Evolutionary conservation across 1,284 basidiomycete genomes (phyloP).

Genomic region (Apiotrichum gamsii): DNA sequence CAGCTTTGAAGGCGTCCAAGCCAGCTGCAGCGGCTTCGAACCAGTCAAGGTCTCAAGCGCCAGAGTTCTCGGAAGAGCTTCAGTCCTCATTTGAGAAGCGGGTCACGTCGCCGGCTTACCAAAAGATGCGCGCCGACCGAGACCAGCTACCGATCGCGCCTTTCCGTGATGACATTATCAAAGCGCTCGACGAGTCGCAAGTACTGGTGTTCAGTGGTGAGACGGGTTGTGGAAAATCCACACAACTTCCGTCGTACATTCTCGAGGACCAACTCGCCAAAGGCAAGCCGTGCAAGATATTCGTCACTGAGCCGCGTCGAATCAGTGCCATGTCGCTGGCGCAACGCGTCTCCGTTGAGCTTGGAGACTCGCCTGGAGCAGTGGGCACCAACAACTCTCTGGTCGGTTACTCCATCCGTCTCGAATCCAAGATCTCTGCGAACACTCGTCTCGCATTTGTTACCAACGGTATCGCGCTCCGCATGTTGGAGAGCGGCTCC

Average conservation of each 20-base stretch:
- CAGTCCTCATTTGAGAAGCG: slow-evolving; percentile 58
- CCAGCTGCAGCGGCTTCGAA: background rate
- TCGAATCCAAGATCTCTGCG: slow-evolving; percentile 80
- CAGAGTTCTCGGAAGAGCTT: slow-evolving; percentile 44
- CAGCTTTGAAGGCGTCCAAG: background rate
- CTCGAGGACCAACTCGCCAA: slow-evolving; percentile 80
- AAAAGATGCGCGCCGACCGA: slow-evolving; percentile 62
- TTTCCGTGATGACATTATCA: slow-evolving; percentile 70
- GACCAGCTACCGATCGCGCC: slow-evolving; percentile 79
- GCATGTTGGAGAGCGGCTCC: slow-evolving; percentile 73
- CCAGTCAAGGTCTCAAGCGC: background rate
- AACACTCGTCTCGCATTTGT: slow-evolving; percentile 78
- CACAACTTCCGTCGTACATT: slow-evolving; percentile 91
- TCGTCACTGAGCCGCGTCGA: slow-evolving; percentile 90
- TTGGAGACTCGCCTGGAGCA: slow-evolving; percentile 77
- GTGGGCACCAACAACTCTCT: slow-evolving; percentile 75
- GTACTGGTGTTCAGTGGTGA: slow-evolving; percentile 92
- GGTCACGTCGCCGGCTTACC: slow-evolving; percentile 62
- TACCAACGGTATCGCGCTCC: slow-evolving; percentile 91
- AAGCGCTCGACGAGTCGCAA: slow-evolving; percentile 68
- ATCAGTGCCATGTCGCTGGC: slow-evolving; percentile 97
- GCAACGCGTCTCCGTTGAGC: slow-evolving; percentile 86
- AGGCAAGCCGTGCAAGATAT: slow-evolving; percentile 83
- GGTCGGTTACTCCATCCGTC: slow-evolving; percentile 89
- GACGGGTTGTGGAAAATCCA: slow-evolving; percentile 98